phyloP scores from a whole-genome alignment of 2,329 filamentous ascomycete species.

The Aspergillus versicolor region DNA sequence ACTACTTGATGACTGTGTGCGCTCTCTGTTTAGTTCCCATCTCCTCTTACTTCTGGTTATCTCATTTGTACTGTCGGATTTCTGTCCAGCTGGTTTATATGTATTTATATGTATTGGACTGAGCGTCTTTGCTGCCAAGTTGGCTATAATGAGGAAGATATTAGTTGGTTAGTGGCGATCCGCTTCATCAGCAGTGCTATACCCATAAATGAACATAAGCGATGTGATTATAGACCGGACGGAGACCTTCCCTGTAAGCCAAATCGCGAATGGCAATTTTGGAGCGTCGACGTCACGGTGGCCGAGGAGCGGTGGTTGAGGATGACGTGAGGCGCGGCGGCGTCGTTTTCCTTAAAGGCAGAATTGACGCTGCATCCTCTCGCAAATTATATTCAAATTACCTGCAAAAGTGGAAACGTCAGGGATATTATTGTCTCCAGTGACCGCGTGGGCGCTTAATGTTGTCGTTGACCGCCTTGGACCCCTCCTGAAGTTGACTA shows the following conservation, averaged over 20 bases:
- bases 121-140: constrained; percentile 12
- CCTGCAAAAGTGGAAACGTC: too few relatives aligned
- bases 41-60: neutral
- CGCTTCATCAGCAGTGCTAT: neutral
- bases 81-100: constrained; percentile 13
- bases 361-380: too few relatives aligned
- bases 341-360: too few relatives aligned
- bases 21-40: neutral
- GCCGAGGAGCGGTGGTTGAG: neutral
- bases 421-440: too few relatives aligned
- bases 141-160: constrained; percentile 14
- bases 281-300: neutral
- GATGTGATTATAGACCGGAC: neutral
- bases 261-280: neutral
- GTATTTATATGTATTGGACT: constrained; percentile 14
- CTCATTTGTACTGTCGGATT: constrained; percentile 1
- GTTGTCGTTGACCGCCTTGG: constrained; percentile 9
- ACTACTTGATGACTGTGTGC: constrained; percentile 7
- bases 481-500: constrained; percentile 15
- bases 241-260: neutral
- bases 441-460: neutral
- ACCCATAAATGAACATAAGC: neutral
- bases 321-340: constrained; percentile 1
- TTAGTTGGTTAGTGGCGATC: neutral
- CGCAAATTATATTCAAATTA: too few relatives aligned